A percentile compares a stretch with the other conserved stretches of the same genome.
phyloP scores from a whole-genome alignment of 768 basidiomycete genomes.

The Pisolithus sp. region DNA sequence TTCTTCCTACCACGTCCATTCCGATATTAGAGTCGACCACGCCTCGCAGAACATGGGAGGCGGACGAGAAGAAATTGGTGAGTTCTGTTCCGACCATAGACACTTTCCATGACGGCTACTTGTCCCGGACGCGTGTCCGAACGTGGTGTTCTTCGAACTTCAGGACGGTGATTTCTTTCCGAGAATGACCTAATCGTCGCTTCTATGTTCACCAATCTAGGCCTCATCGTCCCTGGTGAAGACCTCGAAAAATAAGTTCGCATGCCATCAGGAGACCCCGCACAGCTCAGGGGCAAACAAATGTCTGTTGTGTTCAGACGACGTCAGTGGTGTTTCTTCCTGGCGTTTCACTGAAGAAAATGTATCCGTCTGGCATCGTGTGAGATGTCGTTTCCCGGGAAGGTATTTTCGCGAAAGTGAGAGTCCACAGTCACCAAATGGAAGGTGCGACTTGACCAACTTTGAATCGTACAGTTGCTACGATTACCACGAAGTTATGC shows the following conservation, averaged over 20 bases:
- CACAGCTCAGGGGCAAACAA: constrained; percentile 42
- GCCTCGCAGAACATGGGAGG: constrained; percentile 68
- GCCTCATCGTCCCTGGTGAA: constrained; percentile 96
- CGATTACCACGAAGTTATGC: constrained; percentile 91
- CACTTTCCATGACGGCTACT: constrained; percentile 88
- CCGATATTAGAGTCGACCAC: constrained; percentile 52
- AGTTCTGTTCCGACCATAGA: constrained; percentile 99
- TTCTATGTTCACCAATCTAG: constrained; percentile 97
- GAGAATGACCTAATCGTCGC: constrained; percentile 84
- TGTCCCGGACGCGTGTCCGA: constrained; percentile 34
- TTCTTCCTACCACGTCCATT: constrained; percentile 22
- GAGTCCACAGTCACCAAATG: constrained; percentile 88
- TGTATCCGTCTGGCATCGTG: constrained; percentile 89
- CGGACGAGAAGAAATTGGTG: constrained; percentile 58
- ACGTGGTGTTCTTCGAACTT: background rate
- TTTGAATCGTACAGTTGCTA: constrained; percentile 94
- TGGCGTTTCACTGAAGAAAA: constrained; percentile 62
- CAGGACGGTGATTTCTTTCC: constrained; percentile 70
- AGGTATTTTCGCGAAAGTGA: constrained; percentile 89
- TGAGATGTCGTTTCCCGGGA: constrained; percentile 69
- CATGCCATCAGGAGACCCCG: constrained; percentile 70
- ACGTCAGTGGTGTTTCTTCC: constrained; percentile 74
- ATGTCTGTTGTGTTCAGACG: constrained; percentile 30
- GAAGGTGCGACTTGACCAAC: constrained; percentile 82
- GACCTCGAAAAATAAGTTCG: constrained; percentile 89